Conservation (phyloP, 179 eudicot genomes). For the Camellia oleifera region DNA sequence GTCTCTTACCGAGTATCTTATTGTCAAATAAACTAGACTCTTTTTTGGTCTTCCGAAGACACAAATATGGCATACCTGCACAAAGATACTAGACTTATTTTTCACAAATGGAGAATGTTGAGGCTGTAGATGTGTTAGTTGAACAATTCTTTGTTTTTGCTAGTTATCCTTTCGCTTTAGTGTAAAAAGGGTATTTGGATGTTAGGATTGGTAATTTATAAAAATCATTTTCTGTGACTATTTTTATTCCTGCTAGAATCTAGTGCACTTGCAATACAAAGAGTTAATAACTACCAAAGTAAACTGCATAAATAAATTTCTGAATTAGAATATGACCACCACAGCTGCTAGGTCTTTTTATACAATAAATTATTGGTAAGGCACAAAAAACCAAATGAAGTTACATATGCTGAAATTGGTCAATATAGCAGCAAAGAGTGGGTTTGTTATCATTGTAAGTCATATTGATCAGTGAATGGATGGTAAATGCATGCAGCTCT, state of each 20-base stretch:
- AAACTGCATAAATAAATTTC: not conserved
- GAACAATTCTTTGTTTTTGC: not conserved
- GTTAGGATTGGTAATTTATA: not conserved
- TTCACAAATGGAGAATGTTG: not conserved
- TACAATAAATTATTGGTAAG: not conserved
- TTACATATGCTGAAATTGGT: not conserved
- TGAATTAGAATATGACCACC: not conserved
- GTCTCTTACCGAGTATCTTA: not conserved
- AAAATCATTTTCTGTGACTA: not conserved
- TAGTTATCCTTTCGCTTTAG: slow-evolving; percentile 5
- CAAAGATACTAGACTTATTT: not conserved
- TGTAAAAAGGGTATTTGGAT: not conserved
- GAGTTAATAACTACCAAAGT: not conserved
- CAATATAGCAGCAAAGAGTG: not conserved
- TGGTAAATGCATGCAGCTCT: too few relatives aligned
- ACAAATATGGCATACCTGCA: not conserved
- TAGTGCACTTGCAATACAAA: not conserved
- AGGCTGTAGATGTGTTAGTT: not conserved
- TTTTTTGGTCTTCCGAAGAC: not conserved
- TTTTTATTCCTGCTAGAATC: not conserved
- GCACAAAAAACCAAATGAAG: not conserved
- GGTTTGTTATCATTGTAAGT: not conserved
- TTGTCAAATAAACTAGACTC: not conserved
- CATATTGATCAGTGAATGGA: not conserved
- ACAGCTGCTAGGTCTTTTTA: not conserved